Conservation (phyloP, 2,329 filamentous ascomycete genomes). For the Escovopsis sp. region DNA sequence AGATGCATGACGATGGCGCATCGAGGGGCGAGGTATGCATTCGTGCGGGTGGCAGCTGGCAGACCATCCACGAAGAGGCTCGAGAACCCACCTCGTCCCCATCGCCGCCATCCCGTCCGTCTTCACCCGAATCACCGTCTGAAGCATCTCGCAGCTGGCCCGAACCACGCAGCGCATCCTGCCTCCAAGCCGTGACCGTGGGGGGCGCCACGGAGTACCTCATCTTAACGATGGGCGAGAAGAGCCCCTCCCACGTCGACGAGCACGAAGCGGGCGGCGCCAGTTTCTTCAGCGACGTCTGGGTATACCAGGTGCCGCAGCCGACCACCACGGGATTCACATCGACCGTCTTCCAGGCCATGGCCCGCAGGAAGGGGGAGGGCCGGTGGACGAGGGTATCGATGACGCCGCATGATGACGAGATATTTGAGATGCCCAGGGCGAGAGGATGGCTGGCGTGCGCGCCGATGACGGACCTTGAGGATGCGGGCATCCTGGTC, state of each 20-base stretch:
- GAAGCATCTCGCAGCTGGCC: slow-evolving; percentile 30
- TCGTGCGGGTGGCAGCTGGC: slow-evolving; percentile 36
- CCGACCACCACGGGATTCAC: slow-evolving; percentile 38
- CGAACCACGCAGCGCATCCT: slow-evolving; percentile 35
- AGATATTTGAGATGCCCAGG: slow-evolving; percentile 33
- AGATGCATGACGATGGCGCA: slow-evolving; percentile 35
- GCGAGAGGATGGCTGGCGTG: slow-evolving; percentile 43
- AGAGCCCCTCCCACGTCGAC: slow-evolving; percentile 25
- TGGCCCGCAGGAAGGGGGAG: slow-evolving; percentile 39
- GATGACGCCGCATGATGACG: slow-evolving; percentile 33
- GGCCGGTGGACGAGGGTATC: slow-evolving; percentile 41
- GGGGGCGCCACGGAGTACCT: slow-evolving; percentile 47
- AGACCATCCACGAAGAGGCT: slow-evolving; percentile 27
- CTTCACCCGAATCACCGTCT: slow-evolving; percentile 20
- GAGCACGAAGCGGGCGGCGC: slow-evolving; percentile 36
- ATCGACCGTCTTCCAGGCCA: slow-evolving; percentile 36
- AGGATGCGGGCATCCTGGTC: slow-evolving; percentile 42
- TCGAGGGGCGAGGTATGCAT: slow-evolving; percentile 34
- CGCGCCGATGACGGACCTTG: slow-evolving; percentile 40
- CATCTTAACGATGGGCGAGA: slow-evolving; percentile 45
- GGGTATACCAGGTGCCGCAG: slow-evolving; percentile 47
- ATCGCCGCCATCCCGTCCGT: slow-evolving; percentile 4
- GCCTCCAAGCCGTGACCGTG: slow-evolving; percentile 39
- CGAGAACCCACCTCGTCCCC: too few relatives aligned
- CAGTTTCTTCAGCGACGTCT: slow-evolving; percentile 43